Evolutionary conservation across 2,329 filamentous ascomycete genomes (phyloP).

Genomic region (Aspergillus sp.): DNA sequence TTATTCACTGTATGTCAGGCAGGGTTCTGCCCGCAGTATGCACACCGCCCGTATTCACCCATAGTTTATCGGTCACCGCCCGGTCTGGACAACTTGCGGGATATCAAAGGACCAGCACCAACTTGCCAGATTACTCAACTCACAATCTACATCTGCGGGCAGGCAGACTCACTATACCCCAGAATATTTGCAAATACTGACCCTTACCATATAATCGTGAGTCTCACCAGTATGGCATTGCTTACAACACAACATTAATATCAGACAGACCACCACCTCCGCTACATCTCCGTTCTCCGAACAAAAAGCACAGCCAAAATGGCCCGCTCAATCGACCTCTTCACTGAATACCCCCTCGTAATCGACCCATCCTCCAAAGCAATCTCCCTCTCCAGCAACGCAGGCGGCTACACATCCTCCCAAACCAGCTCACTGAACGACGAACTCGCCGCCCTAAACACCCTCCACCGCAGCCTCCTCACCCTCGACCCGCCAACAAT

Average conservation of each 20-base stretch:
- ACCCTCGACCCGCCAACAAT: slow-evolving; percentile 61
- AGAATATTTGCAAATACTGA: not conserved
- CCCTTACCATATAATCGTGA: not conserved
- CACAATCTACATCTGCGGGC: not conserved
- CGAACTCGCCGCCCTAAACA: slow-evolving; percentile 74
- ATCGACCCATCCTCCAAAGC: slow-evolving; percentile 82
- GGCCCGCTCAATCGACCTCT: slow-evolving; percentile 47
- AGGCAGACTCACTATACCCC: not conserved
- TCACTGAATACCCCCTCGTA: slow-evolving; percentile 76
- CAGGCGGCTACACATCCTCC: slow-evolving; percentile 7
- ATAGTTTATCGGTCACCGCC: not conserved
- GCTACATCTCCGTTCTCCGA: not conserved
- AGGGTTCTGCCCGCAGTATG: slow-evolving; percentile 11
- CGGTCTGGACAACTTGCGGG: slow-evolving; percentile 27
- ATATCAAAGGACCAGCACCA: not conserved
- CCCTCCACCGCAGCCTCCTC: slow-evolving; percentile 71
- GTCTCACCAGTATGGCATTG: not conserved
- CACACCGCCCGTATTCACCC: slow-evolving; percentile 23
- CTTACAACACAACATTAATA: not conserved
- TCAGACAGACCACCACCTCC: not conserved
- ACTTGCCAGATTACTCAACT: not conserved
- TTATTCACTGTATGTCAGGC: no score
- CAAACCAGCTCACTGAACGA: slow-evolving; percentile 49
- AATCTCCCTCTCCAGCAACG: slow-evolving; percentile 52
- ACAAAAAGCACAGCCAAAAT: slow-evolving; percentile 18